Evolutionary conservation across 768 basidiomycete genomes (phyloP).

Genomic region (Phallus indusiatus): DNA sequence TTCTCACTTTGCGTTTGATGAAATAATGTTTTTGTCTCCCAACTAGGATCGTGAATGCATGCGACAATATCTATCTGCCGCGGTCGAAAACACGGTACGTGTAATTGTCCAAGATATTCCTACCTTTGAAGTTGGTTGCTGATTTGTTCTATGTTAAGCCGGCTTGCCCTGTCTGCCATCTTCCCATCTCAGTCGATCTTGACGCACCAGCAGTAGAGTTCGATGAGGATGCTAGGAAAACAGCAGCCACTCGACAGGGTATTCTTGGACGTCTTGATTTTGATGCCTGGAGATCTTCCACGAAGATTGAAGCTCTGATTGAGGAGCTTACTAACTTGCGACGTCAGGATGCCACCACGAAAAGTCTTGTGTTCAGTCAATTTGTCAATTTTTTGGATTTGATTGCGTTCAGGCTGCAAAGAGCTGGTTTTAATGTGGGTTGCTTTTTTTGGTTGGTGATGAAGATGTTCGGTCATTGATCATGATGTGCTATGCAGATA

Average conservation of each 20-base stretch:
- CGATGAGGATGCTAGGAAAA: constrained; percentile 38
- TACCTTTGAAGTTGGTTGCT: neutral
- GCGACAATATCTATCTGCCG: constrained; percentile 77
- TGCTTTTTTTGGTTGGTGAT: neutral
- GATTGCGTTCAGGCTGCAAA: constrained; percentile 86
- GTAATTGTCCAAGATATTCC: neutral
- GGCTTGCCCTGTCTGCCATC: constrained; percentile 89
- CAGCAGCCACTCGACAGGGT: constrained; percentile 57
- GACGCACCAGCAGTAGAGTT: constrained; percentile 87
- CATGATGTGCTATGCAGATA: constrained; percentile 37
- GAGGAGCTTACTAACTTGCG: constrained; percentile 88
- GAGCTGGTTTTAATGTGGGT: constrained; percentile 80
- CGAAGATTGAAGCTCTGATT: constrained; percentile 92
- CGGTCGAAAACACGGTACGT: constrained; percentile 54
- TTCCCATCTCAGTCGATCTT: constrained; percentile 89
- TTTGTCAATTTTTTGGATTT: constrained; percentile 91
- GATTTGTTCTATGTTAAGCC: constrained; percentile 39
- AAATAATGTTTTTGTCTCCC: neutral
- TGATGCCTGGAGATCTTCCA: constrained; percentile 87
- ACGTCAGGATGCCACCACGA: constrained; percentile 79
- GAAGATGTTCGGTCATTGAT: neutral
- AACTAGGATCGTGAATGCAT: constrained; percentile 82
- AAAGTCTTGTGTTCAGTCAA: constrained; percentile 95
- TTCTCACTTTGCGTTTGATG: neutral
- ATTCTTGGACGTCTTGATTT: constrained; percentile 87